Percentiles rank a stretch among this genome's conserved stretches.
Evolutionary conservation across 2,329 filamentous ascomycete genomes (phyloP).

Genomic region (Xylogone sp.): DNA sequence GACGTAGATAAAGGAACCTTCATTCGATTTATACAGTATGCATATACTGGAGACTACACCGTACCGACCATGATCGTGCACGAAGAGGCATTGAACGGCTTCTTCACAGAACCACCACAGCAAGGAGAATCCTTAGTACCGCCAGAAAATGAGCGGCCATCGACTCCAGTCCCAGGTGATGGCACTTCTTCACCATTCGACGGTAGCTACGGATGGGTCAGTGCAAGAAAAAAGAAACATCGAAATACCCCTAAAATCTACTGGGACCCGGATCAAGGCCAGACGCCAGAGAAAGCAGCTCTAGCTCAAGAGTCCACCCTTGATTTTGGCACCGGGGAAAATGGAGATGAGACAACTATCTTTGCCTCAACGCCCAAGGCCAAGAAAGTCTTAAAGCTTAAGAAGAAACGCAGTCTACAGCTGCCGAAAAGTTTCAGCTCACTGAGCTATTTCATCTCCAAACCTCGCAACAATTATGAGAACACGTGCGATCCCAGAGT

Average conservation of each 20-base stretch:
- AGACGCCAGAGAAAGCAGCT: too few relatives aligned
- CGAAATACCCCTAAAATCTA: constrained; percentile 3
- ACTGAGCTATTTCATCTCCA: constrained; percentile 13
- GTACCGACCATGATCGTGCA: neutral
- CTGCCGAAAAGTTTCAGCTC: constrained; percentile 11
- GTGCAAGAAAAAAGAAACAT: constrained; percentile 7
- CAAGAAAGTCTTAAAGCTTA: neutral
- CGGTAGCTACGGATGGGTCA: constrained; percentile 7
- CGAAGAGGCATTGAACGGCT: neutral
- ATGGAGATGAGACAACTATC: neutral
- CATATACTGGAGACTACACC: constrained; percentile 14
- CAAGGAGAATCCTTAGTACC: too few relatives aligned
- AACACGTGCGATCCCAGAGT: constrained; percentile 8
- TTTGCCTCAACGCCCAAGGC: neutral
- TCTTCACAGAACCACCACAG: too few relatives aligned
- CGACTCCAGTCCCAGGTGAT: constrained; percentile 2
- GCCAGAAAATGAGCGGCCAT: too few relatives aligned
- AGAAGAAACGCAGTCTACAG: constrained; percentile 9
- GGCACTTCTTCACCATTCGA: constrained; percentile 8
- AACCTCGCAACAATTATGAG: constrained; percentile 12
- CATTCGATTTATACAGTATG: constrained; percentile 11
- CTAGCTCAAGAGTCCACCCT: too few relatives aligned
- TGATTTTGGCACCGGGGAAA: too few relatives aligned
- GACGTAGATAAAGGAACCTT: constrained; percentile 12
- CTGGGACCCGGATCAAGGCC: too few relatives aligned